Evolutionary conservation across 2,329 filamentous ascomycete genomes (phyloP).

Genomic region (Fusarium nanum): DNA sequence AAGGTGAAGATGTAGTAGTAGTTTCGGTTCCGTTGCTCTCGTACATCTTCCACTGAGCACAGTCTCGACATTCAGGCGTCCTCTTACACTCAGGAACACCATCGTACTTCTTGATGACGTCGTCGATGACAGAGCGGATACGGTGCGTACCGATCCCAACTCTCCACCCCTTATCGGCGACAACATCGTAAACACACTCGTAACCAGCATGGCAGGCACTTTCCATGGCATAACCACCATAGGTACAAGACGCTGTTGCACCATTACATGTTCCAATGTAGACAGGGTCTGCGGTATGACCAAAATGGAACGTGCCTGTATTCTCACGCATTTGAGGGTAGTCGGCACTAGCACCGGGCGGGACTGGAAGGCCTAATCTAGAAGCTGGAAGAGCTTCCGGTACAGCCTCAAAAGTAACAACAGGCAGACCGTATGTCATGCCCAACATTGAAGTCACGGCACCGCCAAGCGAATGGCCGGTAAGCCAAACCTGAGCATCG

Average conservation of each 20-base stretch:
- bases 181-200: slow-evolving; percentile 92
- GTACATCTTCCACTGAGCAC: slow-evolving; percentile 93
- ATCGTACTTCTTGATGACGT: slow-evolving; percentile 88
- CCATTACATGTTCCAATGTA: slow-evolving; percentile 95
- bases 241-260: slow-evolving; percentile 87
- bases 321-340: slow-evolving; percentile 76
- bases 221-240: slow-evolving; percentile 94
- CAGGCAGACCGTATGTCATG: slow-evolving; percentile 88
- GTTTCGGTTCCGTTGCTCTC: slow-evolving; percentile 88
- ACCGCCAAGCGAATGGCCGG: slow-evolving; percentile 92
- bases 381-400: slow-evolving; percentile 89
- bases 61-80: slow-evolving; percentile 87
- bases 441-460: slow-evolving; percentile 89
- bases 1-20: slow-evolving; percentile 70
- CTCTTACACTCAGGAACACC: slow-evolving; percentile 79
- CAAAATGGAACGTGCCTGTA: slow-evolving; percentile 89
- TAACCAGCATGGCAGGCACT: slow-evolving; percentile 90
- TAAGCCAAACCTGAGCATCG: slow-evolving; percentile 84
- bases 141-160: slow-evolving; percentile 92
- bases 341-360: slow-evolving; percentile 79
- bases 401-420: slow-evolving; percentile 93
- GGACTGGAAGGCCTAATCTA: slow-evolving; percentile 85
- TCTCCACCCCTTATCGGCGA: slow-evolving; percentile 90
- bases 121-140: slow-evolving; percentile 87
- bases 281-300: slow-evolving; percentile 94